Evolutionary conservation across 1,139 yeast genomes (phyloP).

Genomic region (Candida tropicalis): DNA sequence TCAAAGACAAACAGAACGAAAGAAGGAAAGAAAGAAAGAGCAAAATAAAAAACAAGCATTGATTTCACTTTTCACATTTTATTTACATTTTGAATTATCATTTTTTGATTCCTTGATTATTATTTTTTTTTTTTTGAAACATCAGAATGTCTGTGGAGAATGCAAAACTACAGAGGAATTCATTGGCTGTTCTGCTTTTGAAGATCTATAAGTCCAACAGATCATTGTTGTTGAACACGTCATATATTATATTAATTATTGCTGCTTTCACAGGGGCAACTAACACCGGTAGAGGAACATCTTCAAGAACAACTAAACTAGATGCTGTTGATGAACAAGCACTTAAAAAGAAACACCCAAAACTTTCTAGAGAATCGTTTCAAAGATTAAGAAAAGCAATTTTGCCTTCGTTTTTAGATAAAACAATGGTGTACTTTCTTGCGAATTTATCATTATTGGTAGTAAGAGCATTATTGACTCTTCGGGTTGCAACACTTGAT

Average conservation of each 20-base stretch:
- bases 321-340: conserved; percentile 12
- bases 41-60: too few species aligned
- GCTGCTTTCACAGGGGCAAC: conserved; percentile 52
- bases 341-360: conserved; percentile 26
- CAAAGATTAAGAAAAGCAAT: conserved; percentile 38
- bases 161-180: conserved; percentile 8
- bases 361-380: conserved; percentile 38
- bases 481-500: conserved; percentile 85
- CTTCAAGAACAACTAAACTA: conserved; percentile 5
- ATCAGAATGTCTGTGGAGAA: conserved; percentile 9
- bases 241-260: conserved; percentile 49
- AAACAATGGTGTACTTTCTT: conserved; percentile 44
- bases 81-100: too few species aligned
- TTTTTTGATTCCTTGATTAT: too few species aligned
- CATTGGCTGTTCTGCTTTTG: conserved; percentile 29
- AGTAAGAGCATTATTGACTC: conserved; percentile 70
- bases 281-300: conserved; percentile 22
- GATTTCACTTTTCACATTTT: too few species aligned
- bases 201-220: conserved; percentile 48
- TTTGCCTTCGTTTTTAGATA: conserved; percentile 37
- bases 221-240: conserved; percentile 49
- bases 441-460: conserved; percentile 67
- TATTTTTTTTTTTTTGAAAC: too few species aligned
- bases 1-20: too few species aligned
- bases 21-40: too few species aligned